Evolutionary conservation across 176 grass and related monocot genomes (phyloP), one percentile per base, ranked within the genome.

Genomic region (Leersia perrieri): DNA sequence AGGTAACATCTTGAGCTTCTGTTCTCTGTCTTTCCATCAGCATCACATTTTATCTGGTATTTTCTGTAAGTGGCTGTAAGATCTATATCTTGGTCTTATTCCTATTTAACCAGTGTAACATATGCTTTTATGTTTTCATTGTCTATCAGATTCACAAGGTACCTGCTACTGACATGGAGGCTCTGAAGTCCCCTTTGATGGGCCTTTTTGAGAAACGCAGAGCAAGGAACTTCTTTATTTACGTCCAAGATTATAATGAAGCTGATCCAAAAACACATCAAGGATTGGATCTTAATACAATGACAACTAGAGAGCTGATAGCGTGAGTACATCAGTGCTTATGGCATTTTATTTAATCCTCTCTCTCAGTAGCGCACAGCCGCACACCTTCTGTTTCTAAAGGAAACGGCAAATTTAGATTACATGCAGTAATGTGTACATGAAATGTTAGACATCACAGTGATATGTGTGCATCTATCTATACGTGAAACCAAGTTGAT

Each of bases 201-300:
- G 94, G 94, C 29, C 79, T 97, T 39, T 92, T 97, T 81, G 94
- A 97, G 79, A 97, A 97, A 69, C 89, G 94, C 61, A 86, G 94
- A 84, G 91, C 94, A 75, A 91, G 91, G 57, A 92, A 90, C 33
- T 97, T 97, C 82, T 92, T 94, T 72, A 97, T 97, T 82, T 97
- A 90, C 71, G 94, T 97, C 57, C 92, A 97, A 87, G 78, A 94
- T 84, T 97, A 90, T 77, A 76, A 87, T 62, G 89, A 97, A 88
- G 89, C 87, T 92, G 87, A 94, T 71, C 89, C 92, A 78, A 90
- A 76, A 77, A 97, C 92, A 29, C 92, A 97, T 80, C 87, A 94
- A 88, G 94, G 94, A 62, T 87, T 94, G 80, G 87, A 97, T 80
- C 94, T 97, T 70, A 89, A 83, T 68, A 90, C 68, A 61, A 34